Evolutionary conservation across 371 early-diverging fungal genomes (phyloP).

Genomic region (Batkoa obscura): DNA sequence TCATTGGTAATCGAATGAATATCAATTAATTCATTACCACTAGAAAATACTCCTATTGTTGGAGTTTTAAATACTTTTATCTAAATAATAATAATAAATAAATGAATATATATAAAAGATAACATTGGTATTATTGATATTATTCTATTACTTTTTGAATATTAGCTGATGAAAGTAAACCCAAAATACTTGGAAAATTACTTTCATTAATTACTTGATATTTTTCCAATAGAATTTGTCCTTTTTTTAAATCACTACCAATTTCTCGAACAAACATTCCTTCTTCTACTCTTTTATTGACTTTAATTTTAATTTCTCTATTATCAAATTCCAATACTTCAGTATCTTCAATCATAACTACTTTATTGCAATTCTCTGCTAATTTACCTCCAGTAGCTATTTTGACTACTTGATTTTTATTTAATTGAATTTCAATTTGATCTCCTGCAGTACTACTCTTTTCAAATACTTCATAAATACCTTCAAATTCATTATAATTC

Average conservation of each 20-base stretch:
- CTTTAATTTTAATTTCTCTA: slow-evolving; percentile 28
- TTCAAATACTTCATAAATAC: slow-evolving; percentile 43
- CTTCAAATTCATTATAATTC: slow-evolving; percentile 57
- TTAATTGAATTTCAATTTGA: slow-evolving; percentile 11
- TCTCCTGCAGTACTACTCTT: slow-evolving; percentile 21
- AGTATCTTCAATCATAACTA: slow-evolving; percentile 89
- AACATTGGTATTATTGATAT: neutral
- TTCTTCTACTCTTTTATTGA: neutral
- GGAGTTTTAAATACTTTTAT: slow-evolving; percentile 48
- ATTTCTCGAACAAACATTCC: slow-evolving; percentile 55
- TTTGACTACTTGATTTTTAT: slow-evolving; percentile 40
- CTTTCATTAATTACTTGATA: slow-evolving; percentile 36
- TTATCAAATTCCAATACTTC: slow-evolving; percentile 32
- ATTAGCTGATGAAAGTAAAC: slow-evolving; percentile 59
- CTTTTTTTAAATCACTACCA: slow-evolving; percentile 49
- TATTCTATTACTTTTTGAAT: slow-evolving; percentile 19
- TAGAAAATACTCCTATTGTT: slow-evolving; percentile 57
- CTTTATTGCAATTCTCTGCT: slow-evolving; percentile 61
- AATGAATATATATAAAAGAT: neutral
- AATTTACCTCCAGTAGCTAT: slow-evolving; percentile 79
- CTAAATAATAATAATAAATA: slow-evolving; percentile 7
- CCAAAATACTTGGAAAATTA: slow-evolving; percentile 57
- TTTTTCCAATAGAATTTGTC: slow-evolving; percentile 25
- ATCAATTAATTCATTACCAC: slow-evolving; percentile 76
- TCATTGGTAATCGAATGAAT: slow-evolving; percentile 20